A percentile compares a stretch with the other conserved stretches of the same genome.
These are phyloP conservation scores for Pilaira anomala DNA, from an alignment of 192 early-diverging fungal species.

Conservation along the genomic window DNA sequence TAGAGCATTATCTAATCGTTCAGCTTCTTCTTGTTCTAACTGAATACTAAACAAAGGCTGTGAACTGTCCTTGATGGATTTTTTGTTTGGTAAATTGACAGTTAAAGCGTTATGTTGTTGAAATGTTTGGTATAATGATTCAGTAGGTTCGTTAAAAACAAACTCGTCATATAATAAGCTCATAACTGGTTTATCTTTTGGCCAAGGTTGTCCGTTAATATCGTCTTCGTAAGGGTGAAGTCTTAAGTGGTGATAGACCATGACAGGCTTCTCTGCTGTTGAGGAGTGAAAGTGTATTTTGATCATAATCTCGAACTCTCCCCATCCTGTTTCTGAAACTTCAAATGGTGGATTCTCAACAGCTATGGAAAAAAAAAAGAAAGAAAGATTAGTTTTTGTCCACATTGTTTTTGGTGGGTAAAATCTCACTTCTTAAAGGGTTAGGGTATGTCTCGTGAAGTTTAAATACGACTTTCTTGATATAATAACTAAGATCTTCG, in stretches of 20 bases:
- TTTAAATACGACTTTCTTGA: conserved; percentile 91
- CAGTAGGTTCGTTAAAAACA: conserved; percentile 47
- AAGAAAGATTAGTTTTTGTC: neutral
- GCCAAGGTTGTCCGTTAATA: conserved; percentile 47
- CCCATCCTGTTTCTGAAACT: conserved; percentile 97
- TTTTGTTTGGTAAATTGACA: conserved; percentile 30
- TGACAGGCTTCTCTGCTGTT: conserved; percentile 75
- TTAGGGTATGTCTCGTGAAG: conserved; percentile 92
- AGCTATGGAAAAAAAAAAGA: conserved; percentile 37
- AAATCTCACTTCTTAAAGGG: conserved; percentile 57
- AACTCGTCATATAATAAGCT: conserved; percentile 82
- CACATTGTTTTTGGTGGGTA: neutral
- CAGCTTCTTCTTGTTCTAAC: conserved; percentile 38
- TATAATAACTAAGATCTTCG: conserved; percentile 81
- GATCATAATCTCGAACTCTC: conserved; percentile 96
- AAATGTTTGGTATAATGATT: conserved; percentile 32
- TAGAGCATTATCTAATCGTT: conserved; percentile 31
- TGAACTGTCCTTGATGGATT: conserved; percentile 21
- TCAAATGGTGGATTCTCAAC: conserved; percentile 86
- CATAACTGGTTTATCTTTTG: conserved; percentile 63
- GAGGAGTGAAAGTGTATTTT: conserved; percentile 81
- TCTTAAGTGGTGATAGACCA: conserved; percentile 86
- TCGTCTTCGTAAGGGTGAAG: conserved; percentile 86
- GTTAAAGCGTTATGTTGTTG: conserved; percentile 29
- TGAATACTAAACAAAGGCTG: conserved; percentile 31